Conservation (phyloP, 192 early-diverging fungal species). For the Jimgerdemannia lactiflua region DNA sequence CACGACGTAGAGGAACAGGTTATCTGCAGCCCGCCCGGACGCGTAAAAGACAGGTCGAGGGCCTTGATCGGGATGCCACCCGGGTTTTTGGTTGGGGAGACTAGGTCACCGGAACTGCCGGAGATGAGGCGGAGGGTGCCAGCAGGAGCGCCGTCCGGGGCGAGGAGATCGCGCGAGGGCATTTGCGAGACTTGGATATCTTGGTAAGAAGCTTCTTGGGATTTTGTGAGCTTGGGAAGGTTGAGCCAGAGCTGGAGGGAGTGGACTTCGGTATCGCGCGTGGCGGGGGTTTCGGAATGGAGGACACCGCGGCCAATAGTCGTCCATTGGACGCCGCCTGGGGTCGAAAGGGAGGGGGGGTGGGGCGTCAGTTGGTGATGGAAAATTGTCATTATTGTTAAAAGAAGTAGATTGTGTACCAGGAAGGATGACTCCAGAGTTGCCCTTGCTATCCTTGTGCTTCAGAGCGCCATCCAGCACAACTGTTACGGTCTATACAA, state of each 20-base stretch:
- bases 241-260: slow-evolving; percentile 70
- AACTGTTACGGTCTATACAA: slow-evolving; percentile 53
- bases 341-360: no score
- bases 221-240: slow-evolving; percentile 55
- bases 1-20: slow-evolving; percentile 27
- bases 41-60: slow-evolving; percentile 24
- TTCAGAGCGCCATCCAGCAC: slow-evolving; percentile 53
- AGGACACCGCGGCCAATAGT: slow-evolving; percentile 66
- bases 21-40: slow-evolving; percentile 22
- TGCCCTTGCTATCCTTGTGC: slow-evolving; percentile 59
- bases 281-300: slow-evolving; percentile 51
- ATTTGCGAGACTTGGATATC: slow-evolving; percentile 30
- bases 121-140: slow-evolving; percentile 27
- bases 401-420: no score
- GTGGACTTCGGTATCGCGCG: slow-evolving; percentile 32
- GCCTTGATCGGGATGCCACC: slow-evolving; percentile 26
- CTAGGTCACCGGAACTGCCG: slow-evolving; percentile 25
- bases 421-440: slow-evolving; percentile 50
- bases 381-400: no score
- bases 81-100: slow-evolving; percentile 14
- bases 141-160: slow-evolving; percentile 3
- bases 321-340: slow-evolving; percentile 62
- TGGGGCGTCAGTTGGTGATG: no score
- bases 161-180: slow-evolving; percentile 35
- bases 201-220: slow-evolving; percentile 50